A percentile compares a stretch with the other conserved stretches of the same genome.
Conservation (phyloP, 1,139 yeast genomes). For the Scheffersomyces quercinus region DNA sequence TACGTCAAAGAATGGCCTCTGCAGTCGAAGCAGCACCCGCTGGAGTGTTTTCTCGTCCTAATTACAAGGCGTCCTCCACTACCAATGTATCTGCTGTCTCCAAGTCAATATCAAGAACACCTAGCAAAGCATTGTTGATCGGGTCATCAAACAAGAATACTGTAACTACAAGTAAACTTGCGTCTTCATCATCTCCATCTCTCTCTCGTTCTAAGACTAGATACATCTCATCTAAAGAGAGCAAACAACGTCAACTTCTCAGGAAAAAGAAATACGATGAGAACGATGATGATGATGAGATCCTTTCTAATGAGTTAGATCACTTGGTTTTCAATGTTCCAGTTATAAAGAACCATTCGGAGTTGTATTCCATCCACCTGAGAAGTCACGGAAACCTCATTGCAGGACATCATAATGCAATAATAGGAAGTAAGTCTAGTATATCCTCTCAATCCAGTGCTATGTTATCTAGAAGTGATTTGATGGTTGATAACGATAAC, state of each 20-base stretch:
- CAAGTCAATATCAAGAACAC: neutral
- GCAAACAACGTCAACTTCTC: slow-evolving; percentile 39
- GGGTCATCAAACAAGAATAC: neutral
- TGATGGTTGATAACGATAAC: slow-evolving; percentile 29
- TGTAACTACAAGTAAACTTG: neutral
- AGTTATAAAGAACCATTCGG: slow-evolving; percentile 39
- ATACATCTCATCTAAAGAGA: slow-evolving; percentile 36
- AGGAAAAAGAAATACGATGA: slow-evolving; percentile 47
- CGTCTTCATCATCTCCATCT: slow-evolving; percentile 13
- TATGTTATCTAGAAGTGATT: slow-evolving; percentile 26
- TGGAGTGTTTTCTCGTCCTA: too few species aligned
- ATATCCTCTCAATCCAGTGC: neutral
- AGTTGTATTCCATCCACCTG: slow-evolving; percentile 24
- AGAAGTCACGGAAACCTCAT: slow-evolving; percentile 4
- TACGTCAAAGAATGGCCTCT: neutral
- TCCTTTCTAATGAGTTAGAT: slow-evolving; percentile 39
- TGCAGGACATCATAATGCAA: neutral
- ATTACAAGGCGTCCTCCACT: neutral
- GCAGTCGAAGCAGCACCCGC: too few species aligned
- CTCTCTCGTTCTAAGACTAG: slow-evolving; percentile 38
- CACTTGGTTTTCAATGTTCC: slow-evolving; percentile 47
- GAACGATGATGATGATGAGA: slow-evolving; percentile 45
- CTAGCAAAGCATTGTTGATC: neutral
- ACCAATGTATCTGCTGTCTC: neutral
- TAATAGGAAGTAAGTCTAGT: neutral